Evolutionary conservation across 2,329 filamentous ascomycete genomes (phyloP).

Genomic region (Xylaria digitata): DNA sequence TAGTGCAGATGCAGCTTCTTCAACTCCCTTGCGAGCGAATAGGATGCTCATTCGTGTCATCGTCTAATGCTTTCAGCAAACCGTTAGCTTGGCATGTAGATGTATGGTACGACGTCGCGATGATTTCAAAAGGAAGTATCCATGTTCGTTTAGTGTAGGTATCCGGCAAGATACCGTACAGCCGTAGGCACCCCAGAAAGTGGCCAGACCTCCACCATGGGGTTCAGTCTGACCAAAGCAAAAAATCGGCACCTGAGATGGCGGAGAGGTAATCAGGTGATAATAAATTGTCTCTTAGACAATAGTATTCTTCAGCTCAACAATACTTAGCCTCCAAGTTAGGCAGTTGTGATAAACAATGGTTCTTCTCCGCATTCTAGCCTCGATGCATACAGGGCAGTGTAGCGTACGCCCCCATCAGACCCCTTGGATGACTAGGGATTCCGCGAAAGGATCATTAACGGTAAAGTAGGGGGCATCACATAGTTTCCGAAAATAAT

Average conservation of each 20-base stretch:
- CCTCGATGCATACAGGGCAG: not conserved
- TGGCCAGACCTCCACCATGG: slow-evolving; percentile 13
- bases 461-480: not conserved
- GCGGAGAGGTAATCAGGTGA: slow-evolving; percentile 12
- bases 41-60: not conserved
- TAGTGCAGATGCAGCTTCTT: not conserved
- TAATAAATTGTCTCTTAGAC: slow-evolving; percentile 5
- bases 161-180: slow-evolving; percentile 1
- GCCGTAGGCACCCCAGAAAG: slow-evolving; percentile 16
- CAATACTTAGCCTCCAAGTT: slow-evolving; percentile 8
- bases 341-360: slow-evolving; percentile 10
- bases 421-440: slow-evolving; percentile 12
- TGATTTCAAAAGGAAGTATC: not conserved
- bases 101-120: slow-evolving; percentile 14
- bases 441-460: not conserved
- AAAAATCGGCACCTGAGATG: slow-evolving; percentile 4
- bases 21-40: not conserved
- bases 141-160: slow-evolving; percentile 9
- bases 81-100: slow-evolving; percentile 18
- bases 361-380: slow-evolving; percentile 3
- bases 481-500: not conserved
- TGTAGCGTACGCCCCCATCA: not conserved
- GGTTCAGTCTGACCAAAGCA: slow-evolving; percentile 14
- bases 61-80: not conserved
- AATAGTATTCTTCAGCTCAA: slow-evolving; percentile 22